Evolutionary conservation across 2,329 filamentous ascomycete species (phyloP).

Genomic region (Blastomyces percursus): DNA sequence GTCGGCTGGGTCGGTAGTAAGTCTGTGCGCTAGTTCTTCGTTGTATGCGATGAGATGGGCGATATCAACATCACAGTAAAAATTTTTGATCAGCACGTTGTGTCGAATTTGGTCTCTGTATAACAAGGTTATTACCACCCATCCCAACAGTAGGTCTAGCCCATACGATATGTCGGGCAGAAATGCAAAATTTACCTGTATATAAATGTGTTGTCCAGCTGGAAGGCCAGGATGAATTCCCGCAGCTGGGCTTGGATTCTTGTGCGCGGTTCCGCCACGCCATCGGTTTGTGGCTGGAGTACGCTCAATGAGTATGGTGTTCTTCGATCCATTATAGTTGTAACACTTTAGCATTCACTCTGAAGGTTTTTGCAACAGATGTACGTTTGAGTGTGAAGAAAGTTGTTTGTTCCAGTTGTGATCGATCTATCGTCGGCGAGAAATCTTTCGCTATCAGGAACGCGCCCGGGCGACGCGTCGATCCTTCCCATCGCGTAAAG

Average conservation of each 20-base stretch:
- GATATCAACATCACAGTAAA: slow-evolving; percentile 92
- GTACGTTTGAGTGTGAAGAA: slow-evolving; percentile 8
- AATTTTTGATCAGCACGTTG: slow-evolving; percentile 88
- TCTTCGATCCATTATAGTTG: slow-evolving; percentile 70
- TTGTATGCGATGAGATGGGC: slow-evolving; percentile 93
- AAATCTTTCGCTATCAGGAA: slow-evolving; percentile 11
- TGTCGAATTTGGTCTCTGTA: slow-evolving; percentile 83
- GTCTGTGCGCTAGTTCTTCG: slow-evolving; percentile 81
- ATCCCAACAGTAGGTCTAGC: neutral
- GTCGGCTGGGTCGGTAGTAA: slow-evolving; percentile 81
- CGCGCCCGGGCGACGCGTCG: slow-evolving; percentile 32
- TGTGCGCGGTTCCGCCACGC: slow-evolving; percentile 56
- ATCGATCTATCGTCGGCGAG: neutral
- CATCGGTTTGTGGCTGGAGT: slow-evolving; percentile 56
- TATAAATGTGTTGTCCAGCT: slow-evolving; percentile 86
- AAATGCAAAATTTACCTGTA: slow-evolving; percentile 55
- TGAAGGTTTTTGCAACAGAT: slow-evolving; percentile 12
- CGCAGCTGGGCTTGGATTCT: slow-evolving; percentile 70
- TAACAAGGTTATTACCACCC: slow-evolving; percentile 5
- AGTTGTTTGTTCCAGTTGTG: neutral
- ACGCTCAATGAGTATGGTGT: slow-evolving; percentile 79
- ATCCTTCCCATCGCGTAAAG: slow-evolving; percentile 28
- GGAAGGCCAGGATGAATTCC: slow-evolving; percentile 86
- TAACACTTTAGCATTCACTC: slow-evolving; percentile 6
- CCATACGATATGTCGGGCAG: neutral